Percentiles rank a stretch among this genome's conserved stretches.
These are phyloP conservation scores for Trypanosoma rangeli DNA, from an alignment of 208 protist species.

Conservation along the genomic window DNA sequence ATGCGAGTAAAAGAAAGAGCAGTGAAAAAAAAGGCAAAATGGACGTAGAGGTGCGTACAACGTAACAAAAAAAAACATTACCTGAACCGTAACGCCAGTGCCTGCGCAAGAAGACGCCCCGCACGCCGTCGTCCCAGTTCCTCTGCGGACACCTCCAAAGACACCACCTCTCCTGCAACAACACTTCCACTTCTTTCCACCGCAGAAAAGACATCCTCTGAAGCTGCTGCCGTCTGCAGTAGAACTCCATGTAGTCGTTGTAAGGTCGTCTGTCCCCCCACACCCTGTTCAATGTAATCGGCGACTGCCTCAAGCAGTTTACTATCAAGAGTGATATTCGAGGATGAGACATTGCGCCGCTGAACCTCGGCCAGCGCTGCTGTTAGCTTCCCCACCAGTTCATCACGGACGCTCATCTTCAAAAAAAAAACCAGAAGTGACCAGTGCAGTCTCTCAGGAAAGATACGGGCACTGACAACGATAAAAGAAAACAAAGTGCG, in stretches of 20 bases:
- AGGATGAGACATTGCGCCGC: background rate
- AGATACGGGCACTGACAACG: background rate
- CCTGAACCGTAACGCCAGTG: background rate
- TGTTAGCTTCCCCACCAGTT: slow-evolving; percentile 12
- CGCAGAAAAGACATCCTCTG: background rate
- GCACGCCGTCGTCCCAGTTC: slow-evolving; percentile 25
- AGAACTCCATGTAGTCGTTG: slow-evolving; percentile 10
- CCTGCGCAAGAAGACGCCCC: slow-evolving; percentile 18
- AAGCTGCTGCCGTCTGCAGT: background rate
- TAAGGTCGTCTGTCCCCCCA: slow-evolving; percentile 6
- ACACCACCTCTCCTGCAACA: background rate
- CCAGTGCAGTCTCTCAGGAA: background rate
- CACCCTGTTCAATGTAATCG: slow-evolving; percentile 29
- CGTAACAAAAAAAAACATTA: background rate
- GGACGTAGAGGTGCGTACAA: background rate
- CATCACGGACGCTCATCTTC: slow-evolving; percentile 17
- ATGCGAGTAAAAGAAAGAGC: background rate
- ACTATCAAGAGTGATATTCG: slow-evolving; percentile 2
- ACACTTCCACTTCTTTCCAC: background rate
- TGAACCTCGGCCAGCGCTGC: slow-evolving; percentile 24
- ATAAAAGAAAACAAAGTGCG: slow-evolving; percentile 1
- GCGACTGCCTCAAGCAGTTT: slow-evolving; percentile 21
- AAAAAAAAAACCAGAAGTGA: background rate
- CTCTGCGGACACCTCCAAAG: slow-evolving; percentile 4
- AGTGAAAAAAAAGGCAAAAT: background rate